Conservation (phyloP, 345 rosid genomes). For the Linum usitatissimum region DNA sequence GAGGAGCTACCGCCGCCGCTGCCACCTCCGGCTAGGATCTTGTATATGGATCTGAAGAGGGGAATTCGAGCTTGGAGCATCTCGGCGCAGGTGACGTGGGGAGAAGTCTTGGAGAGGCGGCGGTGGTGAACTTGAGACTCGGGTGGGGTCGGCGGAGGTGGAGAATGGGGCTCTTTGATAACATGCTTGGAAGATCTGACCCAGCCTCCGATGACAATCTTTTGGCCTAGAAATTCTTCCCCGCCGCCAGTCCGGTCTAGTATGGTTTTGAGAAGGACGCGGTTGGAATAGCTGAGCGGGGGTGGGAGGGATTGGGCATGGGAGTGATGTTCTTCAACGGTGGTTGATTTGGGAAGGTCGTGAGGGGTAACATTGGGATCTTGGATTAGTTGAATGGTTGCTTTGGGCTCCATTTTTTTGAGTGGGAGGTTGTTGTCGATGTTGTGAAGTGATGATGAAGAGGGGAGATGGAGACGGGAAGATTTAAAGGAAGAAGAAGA, state of each 20-base stretch:
- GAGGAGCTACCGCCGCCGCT: constrained; percentile 21
- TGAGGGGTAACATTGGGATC: background rate
- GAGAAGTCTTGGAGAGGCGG: constrained; percentile 2
- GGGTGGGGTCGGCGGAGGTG: constrained; percentile 10
- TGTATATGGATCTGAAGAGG: constrained; percentile 42
- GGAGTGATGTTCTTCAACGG: background rate
- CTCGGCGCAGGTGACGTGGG: constrained; percentile 43
- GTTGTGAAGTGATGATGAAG: constrained; percentile 4
- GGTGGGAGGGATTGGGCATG: constrained; percentile 5
- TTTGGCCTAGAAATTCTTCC: constrained; percentile 30
- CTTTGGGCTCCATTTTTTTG: background rate
- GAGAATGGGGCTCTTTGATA: constrained; percentile 27
- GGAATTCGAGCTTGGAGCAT: constrained; percentile 57
- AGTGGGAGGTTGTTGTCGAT: background rate
- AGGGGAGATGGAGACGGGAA: constrained; percentile 15
- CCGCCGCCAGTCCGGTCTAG: constrained; percentile 40
- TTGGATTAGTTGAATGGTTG: background rate
- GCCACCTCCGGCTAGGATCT: constrained; percentile 38
- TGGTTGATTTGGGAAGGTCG: background rate
- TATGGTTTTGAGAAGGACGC: constrained; percentile 49
- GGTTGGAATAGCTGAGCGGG: constrained; percentile 40
- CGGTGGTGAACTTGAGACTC: constrained; percentile 8
- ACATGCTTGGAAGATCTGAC: constrained; percentile 61
- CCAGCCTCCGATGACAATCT: constrained; percentile 83
- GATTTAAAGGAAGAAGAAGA: constrained; percentile 24